Base-by-base conservation (phyloP, 441 rosid species). In the Adansonia grandidieri region DNA sequence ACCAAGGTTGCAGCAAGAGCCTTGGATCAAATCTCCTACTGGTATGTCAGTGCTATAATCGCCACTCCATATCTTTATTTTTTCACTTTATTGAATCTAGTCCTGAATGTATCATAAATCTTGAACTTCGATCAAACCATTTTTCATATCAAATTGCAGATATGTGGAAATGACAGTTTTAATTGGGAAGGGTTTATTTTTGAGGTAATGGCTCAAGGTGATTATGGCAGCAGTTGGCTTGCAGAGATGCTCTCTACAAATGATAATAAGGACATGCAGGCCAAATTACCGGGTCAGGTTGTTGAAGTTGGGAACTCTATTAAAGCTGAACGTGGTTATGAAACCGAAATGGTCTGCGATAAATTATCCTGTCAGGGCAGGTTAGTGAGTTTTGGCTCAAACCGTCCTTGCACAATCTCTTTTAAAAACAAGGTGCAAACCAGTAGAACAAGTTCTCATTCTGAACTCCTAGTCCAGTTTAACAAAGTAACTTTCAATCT, bases 331-430 rank as follows among this genome's bases (percentile, higher is more conserved):
- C 1, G 50, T 19, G 22, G 40, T 2, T n/a, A 14, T 6, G 28
- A 9, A 53, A 58, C 80, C 48, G 44, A 56, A 65, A 45, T 17
- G 51, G 24, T 19, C 44, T 17, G 2, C 60, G 40, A 9, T 54
- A 37, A 22, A 28, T 48, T 13, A 74, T 19, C 60, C 3, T 45
- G 19, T 47, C 48, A 44, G 65, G 48, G 48, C 48, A 74, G 70
- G 3, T 42, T 54, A 53, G 62, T 6, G 67, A 73, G 80, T 50
- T 71, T 37, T 20, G 54, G 47, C 63, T 75, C 77, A 56, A 76
- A 72, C 28, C 53, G 28, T 20, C 50, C 61, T 45, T 47, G 54
- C 4, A 3, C 50, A 1, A 37, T 64, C 70, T 61, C 77, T 40
- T 71, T 50, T 47, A 32, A 60, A 47, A 24, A 44, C 9, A 75